These are phyloP conservation scores for Maudiozyma saulgeensis DNA, from an alignment of 805 yeast species.

Conservation along the genomic window DNA sequence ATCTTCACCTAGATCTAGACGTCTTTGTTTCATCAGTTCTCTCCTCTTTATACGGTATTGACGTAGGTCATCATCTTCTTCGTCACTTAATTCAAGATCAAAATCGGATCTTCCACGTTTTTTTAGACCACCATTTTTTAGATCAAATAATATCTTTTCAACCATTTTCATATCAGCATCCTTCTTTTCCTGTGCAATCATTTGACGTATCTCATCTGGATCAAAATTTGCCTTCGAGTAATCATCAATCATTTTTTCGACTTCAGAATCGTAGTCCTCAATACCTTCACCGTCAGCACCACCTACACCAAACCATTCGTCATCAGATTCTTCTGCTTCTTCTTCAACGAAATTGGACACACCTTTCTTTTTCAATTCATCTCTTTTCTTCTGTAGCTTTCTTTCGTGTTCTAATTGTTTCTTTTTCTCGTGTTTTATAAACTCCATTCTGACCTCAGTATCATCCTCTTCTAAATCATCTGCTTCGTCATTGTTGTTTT, in stretches of 20 bases:
- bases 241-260: constrained; percentile 72
- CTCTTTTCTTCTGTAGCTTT: constrained; percentile 27
- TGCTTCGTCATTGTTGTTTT: not conserved
- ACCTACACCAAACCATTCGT: constrained; percentile 78
- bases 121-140: constrained; percentile 62
- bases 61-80: constrained; percentile 44
- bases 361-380: constrained; percentile 52
- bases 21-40: constrained; percentile 39
- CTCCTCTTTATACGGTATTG: constrained; percentile 35
- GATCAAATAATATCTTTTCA: constrained; percentile 57
- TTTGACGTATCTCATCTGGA: constrained; percentile 47
- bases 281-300: constrained; percentile 52
- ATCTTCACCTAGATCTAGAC: constrained; percentile 35
- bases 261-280: constrained; percentile 57
- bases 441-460: constrained; percentile 3
- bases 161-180: constrained; percentile 55
- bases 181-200: constrained; percentile 50
- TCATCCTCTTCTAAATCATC: constrained; percentile 6
- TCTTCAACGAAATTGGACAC: constrained; percentile 55
- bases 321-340: constrained; percentile 84
- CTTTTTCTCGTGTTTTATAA: constrained; percentile 13
- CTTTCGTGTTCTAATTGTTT: constrained; percentile 15
- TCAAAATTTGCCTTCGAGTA: constrained; percentile 46
- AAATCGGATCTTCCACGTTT: constrained; percentile 45
- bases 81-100: constrained; percentile 62